Evolutionary conservation across 2,329 filamentous ascomycete species (phyloP).

Genomic region (Xylariales sp.): DNA sequence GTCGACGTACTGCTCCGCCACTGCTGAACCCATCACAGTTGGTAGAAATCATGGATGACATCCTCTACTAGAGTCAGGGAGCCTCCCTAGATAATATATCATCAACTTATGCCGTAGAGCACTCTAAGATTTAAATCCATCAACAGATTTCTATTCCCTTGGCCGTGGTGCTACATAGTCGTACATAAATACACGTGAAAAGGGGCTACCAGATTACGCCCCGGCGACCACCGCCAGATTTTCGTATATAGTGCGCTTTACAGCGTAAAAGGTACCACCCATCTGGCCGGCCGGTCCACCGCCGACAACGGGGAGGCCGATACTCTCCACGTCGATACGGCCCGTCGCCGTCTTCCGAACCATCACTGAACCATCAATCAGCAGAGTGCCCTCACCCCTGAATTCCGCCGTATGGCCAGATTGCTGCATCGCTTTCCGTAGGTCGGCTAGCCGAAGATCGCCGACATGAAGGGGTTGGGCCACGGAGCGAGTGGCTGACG

Average conservation of each 20-base stretch:
- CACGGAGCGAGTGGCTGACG: slow-evolving; percentile 78
- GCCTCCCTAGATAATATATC: too few species aligned
- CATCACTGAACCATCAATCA: slow-evolving; percentile 88
- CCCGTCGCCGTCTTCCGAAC: slow-evolving; percentile 91
- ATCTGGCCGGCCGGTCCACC: slow-evolving; percentile 56
- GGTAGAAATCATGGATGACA: too few species aligned
- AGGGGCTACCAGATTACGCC: slow-evolving; percentile 55
- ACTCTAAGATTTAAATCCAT: too few species aligned
- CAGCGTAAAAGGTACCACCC: slow-evolving; percentile 82
- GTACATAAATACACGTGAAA: slow-evolving; percentile 21
- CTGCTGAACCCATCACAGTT: too few species aligned
- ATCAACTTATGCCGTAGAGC: too few species aligned
- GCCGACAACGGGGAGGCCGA: slow-evolving; percentile 64
- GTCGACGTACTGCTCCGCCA: too few species aligned
- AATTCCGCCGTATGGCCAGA: slow-evolving; percentile 91
- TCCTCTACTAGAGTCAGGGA: too few species aligned
- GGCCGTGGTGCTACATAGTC: slow-evolving; percentile 27
- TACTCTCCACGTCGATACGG: slow-evolving; percentile 86
- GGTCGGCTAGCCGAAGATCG: slow-evolving; percentile 87
- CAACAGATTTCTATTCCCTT: background rate
- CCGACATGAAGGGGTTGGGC: slow-evolving; percentile 94
- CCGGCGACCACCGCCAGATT: slow-evolving; percentile 91
- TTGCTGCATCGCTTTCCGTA: slow-evolving; percentile 84
- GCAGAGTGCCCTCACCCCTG: slow-evolving; percentile 87
- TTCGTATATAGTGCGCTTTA: slow-evolving; percentile 92